A percentile compares a stretch with the other conserved stretches of the same genome.
phyloP scores from a whole-genome alignment of 2,329 filamentous ascomycete species.

The Pyricularia grisea region DNA sequence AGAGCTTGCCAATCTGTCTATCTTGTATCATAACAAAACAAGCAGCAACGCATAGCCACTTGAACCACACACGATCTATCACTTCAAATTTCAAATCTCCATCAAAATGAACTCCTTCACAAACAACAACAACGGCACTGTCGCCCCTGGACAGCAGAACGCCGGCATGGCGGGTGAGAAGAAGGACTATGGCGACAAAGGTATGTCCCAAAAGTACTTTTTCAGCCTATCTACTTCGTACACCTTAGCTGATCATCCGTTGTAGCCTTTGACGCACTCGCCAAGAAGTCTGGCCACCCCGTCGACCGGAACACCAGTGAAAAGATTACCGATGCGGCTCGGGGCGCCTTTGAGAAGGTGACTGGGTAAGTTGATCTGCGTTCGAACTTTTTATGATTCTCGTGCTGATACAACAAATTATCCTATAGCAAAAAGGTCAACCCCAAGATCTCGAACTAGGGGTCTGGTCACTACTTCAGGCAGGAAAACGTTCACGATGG shows the following conservation, averaged over 20 bases:
- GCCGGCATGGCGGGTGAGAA: slow-evolving; percentile 5
- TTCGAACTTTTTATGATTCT: neutral
- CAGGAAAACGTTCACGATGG: neutral
- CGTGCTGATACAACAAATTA: neutral
- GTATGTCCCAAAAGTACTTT: neutral
- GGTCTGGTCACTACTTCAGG: neutral
- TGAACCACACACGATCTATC: neutral
- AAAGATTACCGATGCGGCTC: slow-evolving; percentile 24
- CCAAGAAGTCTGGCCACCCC: slow-evolving; percentile 16
- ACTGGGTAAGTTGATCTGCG: slow-evolving; percentile 20
- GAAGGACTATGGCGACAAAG: slow-evolving; percentile 17
- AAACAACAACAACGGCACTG: neutral
- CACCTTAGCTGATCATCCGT: neutral
- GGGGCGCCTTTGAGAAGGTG: slow-evolving; percentile 25
- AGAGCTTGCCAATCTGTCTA: neutral
- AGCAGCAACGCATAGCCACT: neutral
- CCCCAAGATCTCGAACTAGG: slow-evolving; percentile 20
- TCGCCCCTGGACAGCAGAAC: neutral
- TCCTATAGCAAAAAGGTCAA: slow-evolving; percentile 24
- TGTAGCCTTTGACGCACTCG: slow-evolving; percentile 12
- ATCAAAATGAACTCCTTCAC: neutral
- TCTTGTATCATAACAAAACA: neutral
- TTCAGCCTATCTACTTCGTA: neutral
- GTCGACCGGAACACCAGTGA: slow-evolving; percentile 15
- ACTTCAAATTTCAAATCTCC: neutral